Conservation (phyloP, 768 basidiomycete species). For the Hortiboletus flavorubellus region DNA sequence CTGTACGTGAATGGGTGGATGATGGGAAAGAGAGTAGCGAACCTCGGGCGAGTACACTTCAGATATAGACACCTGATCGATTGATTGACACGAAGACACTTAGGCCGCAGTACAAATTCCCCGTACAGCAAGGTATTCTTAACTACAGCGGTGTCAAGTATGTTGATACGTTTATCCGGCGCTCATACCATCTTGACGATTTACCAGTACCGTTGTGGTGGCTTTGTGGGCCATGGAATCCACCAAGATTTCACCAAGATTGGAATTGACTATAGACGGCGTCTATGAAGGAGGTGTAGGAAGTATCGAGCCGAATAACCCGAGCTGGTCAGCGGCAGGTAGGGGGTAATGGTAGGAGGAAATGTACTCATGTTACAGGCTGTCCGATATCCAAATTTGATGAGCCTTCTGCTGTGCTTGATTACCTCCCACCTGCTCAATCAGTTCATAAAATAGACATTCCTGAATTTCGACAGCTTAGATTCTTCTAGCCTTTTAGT, state of each 20-base stretch:
- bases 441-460: neutral
- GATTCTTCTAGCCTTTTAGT: neutral
- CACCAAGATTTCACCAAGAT: slow-evolving; percentile 44
- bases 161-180: neutral
- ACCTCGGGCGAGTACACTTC: slow-evolving; percentile 52
- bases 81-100: slow-evolving; percentile 1
- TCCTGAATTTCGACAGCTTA: neutral
- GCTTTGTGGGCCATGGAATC: slow-evolving; percentile 68
- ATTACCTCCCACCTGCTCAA: neutral
- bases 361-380: neutral
- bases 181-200: slow-evolving; percentile 3
- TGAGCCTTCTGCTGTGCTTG: neutral
- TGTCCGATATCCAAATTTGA: neutral
- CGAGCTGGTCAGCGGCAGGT: slow-evolving; percentile 44
- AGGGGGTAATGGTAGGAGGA: slow-evolving; percentile 10
- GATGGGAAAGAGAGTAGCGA: slow-evolving; percentile 78
- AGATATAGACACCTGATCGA: neutral
- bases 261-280: slow-evolving; percentile 54
- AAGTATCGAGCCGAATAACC: slow-evolving; percentile 53
- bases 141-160: slow-evolving; percentile 72
- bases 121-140: slow-evolving; percentile 79
- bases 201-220: slow-evolving; percentile 51
- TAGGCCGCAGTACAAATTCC: slow-evolving; percentile 78
- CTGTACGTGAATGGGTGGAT: slow-evolving; percentile 88
- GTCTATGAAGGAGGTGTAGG: slow-evolving; percentile 68